A percentile compares a stretch with the other conserved stretches of the same genome.
These are phyloP conservation scores for Camellia japonica DNA, from an alignment of 148 eudicot species.

Conservation along the genomic window DNA sequence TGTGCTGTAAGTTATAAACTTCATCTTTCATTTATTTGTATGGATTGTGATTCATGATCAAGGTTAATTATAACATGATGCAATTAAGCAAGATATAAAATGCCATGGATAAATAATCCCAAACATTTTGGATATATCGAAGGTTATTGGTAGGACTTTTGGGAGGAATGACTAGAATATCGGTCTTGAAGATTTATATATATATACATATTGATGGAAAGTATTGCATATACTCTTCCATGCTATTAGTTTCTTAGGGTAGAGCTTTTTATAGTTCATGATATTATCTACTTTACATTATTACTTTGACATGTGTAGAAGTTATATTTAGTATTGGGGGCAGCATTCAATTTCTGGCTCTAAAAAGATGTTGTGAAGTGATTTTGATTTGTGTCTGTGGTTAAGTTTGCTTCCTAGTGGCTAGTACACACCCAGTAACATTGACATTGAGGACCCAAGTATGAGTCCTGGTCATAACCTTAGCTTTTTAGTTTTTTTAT, in stretches of 20 bases:
- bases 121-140: no score
- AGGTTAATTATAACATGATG: neutral
- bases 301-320: no score
- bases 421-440: neutral
- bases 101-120: no score
- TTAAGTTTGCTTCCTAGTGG: neutral
- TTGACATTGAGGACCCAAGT: no score
- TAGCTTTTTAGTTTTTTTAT: neutral
- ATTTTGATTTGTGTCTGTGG: neutral
- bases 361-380: neutral
- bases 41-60: neutral
- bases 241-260: neutral
- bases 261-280: neutral
- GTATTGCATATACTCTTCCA: neutral
- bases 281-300: neutral
- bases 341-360: neutral
- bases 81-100: neutral
- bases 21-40: neutral
- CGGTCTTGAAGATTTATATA: neutral
- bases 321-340: neutral
- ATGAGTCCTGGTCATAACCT: neutral
- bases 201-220: no score
- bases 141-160: no score
- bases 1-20: conserved; percentile 59
- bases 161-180: no score